A percentile compares a stretch with the other conserved stretches of the same genome.
Evolutionary conservation across 495 filamentous ascomycete species (phyloP).

Genomic region (Daldinia caldariorum): DNA sequence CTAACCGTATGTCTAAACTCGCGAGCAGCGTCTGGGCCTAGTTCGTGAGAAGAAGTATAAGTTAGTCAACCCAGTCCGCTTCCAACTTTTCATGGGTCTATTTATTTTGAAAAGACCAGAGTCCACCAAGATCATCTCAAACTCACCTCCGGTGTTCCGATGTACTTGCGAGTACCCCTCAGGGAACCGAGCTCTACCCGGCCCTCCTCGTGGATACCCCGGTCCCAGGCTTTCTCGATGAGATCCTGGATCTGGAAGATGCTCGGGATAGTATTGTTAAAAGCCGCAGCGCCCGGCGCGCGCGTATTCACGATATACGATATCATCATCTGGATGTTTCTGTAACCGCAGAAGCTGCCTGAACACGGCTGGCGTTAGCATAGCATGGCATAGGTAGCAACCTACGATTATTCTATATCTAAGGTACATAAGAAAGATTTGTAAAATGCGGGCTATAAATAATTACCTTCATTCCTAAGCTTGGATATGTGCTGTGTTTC

Average conservation of each 20-base stretch:
- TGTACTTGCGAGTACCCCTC: slow-evolving; percentile 88
- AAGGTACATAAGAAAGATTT: too few relatives aligned
- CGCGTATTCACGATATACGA: slow-evolving; percentile 75
- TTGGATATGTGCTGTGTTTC: slow-evolving; percentile 83
- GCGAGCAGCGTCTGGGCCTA: slow-evolving; percentile 85
- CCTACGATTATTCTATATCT: not conserved
- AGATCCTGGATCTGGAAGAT: slow-evolving; percentile 87
- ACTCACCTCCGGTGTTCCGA: slow-evolving; percentile 89
- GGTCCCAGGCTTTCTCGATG: slow-evolving; percentile 92
- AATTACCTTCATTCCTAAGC: slow-evolving; percentile 70
- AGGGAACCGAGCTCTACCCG: slow-evolving; percentile 88
- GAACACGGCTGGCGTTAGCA: not conserved
- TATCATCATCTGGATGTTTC: slow-evolving; percentile 94
- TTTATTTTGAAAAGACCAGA: too few relatives aligned
- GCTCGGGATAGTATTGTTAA: slow-evolving; percentile 72
- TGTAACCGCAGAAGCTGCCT: slow-evolving; percentile 96
- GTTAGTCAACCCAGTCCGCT: slow-evolving; percentile 9
- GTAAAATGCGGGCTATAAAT: not conserved
- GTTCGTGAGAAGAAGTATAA: not conserved
- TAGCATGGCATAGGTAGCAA: too few relatives aligned
- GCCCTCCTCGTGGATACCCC: slow-evolving; percentile 78
- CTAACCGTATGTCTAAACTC: slow-evolving; percentile 72
- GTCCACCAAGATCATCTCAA: not conserved
- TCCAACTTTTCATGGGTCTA: too few relatives aligned
- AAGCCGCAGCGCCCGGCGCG: slow-evolving; percentile 65